Conservation (phyloP, 1,139 yeast species). For the Pichia sp. region DNA sequence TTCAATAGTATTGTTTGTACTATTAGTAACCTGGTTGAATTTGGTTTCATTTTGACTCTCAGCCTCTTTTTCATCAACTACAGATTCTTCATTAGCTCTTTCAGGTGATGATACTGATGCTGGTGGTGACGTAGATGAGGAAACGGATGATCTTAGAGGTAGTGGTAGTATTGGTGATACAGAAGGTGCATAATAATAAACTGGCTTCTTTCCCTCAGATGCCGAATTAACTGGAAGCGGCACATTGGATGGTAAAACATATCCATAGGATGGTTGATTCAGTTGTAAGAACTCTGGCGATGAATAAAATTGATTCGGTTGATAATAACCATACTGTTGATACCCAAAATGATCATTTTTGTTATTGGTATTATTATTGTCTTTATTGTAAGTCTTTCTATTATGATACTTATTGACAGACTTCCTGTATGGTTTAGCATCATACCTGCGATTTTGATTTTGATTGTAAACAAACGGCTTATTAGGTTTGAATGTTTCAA, state of each 20-base stretch:
- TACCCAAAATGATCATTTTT: background rate
- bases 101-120: background rate
- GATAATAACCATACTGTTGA: constrained; percentile 2
- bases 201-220: background rate
- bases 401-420: background rate
- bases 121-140: background rate
- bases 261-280: constrained; percentile 5
- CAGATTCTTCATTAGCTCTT: background rate
- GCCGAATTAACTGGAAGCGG: background rate
- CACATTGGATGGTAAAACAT: constrained; percentile 3
- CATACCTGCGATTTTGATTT: background rate
- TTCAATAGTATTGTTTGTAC: background rate
- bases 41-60: background rate
- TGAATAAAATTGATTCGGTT: constrained; percentile 2
- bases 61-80: background rate
- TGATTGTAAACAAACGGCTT: background rate
- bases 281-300: background rate
- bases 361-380: no score
- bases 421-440: no score
- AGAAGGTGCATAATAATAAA: constrained; percentile 14
- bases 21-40: background rate
- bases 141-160: background rate
- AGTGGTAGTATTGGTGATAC: background rate
- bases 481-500: background rate
- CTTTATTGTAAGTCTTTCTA: constrained; percentile 1